Percentiles rank a stretch among this genome's conserved stretches.
Evolutionary conservation across 768 basidiomycete genomes (phyloP).

Genomic region (Dioszegia crocea): DNA sequence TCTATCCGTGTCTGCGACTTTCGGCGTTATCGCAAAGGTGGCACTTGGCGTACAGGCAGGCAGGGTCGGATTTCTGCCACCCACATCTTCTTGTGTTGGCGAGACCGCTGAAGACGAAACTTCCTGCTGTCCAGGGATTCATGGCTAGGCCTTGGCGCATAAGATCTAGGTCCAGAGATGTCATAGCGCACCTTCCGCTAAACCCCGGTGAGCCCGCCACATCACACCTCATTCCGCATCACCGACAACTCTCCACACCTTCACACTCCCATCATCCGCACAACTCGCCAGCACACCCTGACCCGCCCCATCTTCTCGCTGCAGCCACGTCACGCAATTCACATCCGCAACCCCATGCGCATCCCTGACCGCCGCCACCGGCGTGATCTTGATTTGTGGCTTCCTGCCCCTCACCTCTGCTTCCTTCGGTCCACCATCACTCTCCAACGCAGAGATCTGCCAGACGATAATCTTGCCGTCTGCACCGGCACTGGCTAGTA

Average conservation of each 20-base stretch:
- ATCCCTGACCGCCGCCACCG: conserved; percentile 60
- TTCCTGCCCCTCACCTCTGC: background rate
- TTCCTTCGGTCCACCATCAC: background rate
- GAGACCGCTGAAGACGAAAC: too few relatives aligned
- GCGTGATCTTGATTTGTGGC: conserved; percentile 6
- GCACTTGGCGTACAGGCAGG: too few relatives aligned
- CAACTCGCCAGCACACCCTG: conserved; percentile 70
- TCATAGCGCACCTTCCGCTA: too few relatives aligned
- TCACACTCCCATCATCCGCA: conserved; percentile 77
- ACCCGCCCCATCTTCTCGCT: conserved; percentile 54
- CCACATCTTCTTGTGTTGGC: too few relatives aligned
- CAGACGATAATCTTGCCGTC: conserved; percentile 81
- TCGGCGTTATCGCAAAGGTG: too few relatives aligned
- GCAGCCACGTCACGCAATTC: conserved; percentile 81
- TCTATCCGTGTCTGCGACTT: too few relatives aligned
- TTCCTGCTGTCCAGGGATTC: too few relatives aligned
- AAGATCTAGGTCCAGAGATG: too few relatives aligned
- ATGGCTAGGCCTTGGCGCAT: too few relatives aligned
- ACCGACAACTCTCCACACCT: conserved; percentile 63
- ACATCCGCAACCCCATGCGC: conserved; percentile 82
- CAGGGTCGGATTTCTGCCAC: too few relatives aligned
- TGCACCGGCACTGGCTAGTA: conserved; percentile 78
- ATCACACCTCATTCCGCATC: conserved; percentile 4
- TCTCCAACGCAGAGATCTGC: conserved; percentile 55
- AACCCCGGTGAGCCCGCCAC: too few relatives aligned